Base-by-base conservation (phyloP, 2,329 filamentous ascomycete species). In the Venturia carpophila region DNA sequence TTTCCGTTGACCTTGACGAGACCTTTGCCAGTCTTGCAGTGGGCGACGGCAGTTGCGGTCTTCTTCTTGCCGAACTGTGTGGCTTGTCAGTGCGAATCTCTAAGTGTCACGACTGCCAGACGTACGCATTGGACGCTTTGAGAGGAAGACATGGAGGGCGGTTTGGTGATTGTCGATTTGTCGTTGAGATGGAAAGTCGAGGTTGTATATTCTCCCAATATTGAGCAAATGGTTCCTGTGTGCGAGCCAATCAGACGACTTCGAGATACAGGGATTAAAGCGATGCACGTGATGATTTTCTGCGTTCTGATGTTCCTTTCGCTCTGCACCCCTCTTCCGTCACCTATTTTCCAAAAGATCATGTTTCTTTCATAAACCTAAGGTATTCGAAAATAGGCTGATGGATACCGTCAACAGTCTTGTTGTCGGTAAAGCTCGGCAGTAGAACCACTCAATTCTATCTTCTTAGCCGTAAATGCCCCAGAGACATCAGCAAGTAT, bases 1-100 rank as follows among this genome's bases (percentile, higher is more conserved):
- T 91, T 90, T 83, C 94, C 94, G 86, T 97, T 99, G 83, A 97
- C 94, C 86, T 95, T 96, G 83, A 99, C 87, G 76, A 97, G 88
- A 81, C 94, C 94, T 80, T 89, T 89, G 77, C 88, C 88, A 78
- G 86, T 81, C 87, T 93, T 92, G 89, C 90, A 93, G 84, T 93
- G 90, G 80, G 91, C 91, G 83, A 95, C 91, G 75, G 91, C 91
- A 85, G 80, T 82, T 71, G 80, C 80, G 67, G 79, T 81, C 78
- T 80, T 82, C 79, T 82, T 82, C 89, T 97, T 97, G 88, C 92
- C 92, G 90, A 97, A 97, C 66, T 67, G 24, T 11, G 47, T 3
- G 17, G 7, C 21, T 34, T 55, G 66, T 67, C 27, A 67, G 65
- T 52, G 11, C 17, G 13, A 17, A 13, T n/a, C 24, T 5, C 39